Conservation (phyloP, 768 basidiomycete species). For the Rhizopogon vulgaris region DNA sequence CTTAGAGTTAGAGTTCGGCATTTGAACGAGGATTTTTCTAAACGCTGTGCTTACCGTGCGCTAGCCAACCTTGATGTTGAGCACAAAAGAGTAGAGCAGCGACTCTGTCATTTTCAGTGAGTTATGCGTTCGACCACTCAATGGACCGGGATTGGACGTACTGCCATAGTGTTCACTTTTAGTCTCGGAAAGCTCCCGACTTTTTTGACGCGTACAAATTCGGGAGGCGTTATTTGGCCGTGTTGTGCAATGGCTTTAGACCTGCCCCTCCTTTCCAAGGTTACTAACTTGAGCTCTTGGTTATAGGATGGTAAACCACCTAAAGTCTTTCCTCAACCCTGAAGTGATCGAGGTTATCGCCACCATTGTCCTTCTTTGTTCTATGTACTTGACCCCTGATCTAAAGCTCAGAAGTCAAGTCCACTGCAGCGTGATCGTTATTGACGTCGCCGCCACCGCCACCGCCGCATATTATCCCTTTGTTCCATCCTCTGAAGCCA, state of each 20-base stretch:
- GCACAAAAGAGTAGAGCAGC: conserved; percentile 13
- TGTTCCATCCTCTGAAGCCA: not conserved
- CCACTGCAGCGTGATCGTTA: not conserved
- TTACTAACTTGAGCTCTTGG: too few relatives aligned
- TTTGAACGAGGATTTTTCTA: not conserved
- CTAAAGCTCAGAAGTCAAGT: not conserved
- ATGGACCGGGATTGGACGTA: conserved; percentile 7
- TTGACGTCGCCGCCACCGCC: not conserved
- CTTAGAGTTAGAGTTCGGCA: not conserved
- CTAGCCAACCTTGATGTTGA: conserved; percentile 11
- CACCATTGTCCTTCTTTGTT: not conserved
- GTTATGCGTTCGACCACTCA: too few relatives aligned
- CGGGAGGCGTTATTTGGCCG: conserved; percentile 15
- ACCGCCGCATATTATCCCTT: not conserved
- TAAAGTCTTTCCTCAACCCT: too few relatives aligned
- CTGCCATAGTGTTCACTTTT: conserved; percentile 16
- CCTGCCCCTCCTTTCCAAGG: too few relatives aligned
- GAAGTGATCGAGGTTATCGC: not conserved
- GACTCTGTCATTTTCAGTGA: conserved; percentile 10
- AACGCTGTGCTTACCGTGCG: conserved; percentile 7
- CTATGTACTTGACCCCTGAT: not conserved
- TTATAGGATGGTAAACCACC: too few relatives aligned
- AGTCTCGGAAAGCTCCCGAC: conserved; percentile 8
- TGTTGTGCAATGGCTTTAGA: not conserved
- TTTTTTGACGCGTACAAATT: conserved; percentile 12